Evolutionary conservation across 805 yeast genomes (phyloP).

Genomic region (Candida cerambycidarum): DNA sequence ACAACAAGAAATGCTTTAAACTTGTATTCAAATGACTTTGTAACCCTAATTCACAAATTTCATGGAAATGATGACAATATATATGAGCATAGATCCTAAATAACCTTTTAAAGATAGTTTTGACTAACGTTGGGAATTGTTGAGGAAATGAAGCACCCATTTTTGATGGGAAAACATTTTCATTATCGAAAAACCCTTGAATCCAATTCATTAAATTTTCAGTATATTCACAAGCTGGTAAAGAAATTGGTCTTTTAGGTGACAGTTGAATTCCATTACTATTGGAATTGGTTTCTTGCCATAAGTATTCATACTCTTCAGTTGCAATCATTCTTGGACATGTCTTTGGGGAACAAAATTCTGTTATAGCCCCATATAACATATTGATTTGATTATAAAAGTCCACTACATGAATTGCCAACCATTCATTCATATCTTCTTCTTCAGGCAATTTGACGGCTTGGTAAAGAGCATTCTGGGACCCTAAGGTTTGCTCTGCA

Average conservation of each 20-base stretch:
- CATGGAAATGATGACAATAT: slow-evolving; percentile 97
- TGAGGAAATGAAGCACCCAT: slow-evolving; percentile 90
- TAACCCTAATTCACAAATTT: slow-evolving; percentile 85
- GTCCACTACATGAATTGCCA: slow-evolving; percentile 97
- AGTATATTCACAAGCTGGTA: slow-evolving; percentile 93
- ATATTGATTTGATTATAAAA: slow-evolving; percentile 94
- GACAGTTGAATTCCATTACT: slow-evolving; percentile 23
- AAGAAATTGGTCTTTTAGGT: slow-evolving; percentile 72
- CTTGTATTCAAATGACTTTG: slow-evolving; percentile 93
- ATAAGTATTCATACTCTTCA: slow-evolving; percentile 91
- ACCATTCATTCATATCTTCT: slow-evolving; percentile 90
- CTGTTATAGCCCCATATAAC: slow-evolving; percentile 94
- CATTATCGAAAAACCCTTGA: slow-evolving; percentile 89
- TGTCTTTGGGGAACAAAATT: slow-evolving; percentile 90
- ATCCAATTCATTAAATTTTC: slow-evolving; percentile 95
- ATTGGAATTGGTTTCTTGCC: slow-evolving; percentile 75
- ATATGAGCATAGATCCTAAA: slow-evolving; percentile 96
- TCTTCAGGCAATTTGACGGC: slow-evolving; percentile 94
- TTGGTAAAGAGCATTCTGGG: slow-evolving; percentile 85
- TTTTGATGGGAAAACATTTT: slow-evolving; percentile 83
- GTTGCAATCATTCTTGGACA: slow-evolving; percentile 99
- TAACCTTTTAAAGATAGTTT: slow-evolving; percentile 84
- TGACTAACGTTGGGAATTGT: slow-evolving; percentile 73
- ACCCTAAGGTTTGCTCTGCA: slow-evolving; percentile 94
- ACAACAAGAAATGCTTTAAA: slow-evolving; percentile 88